phyloP scores from a whole-genome alignment of 352 stramenopile genomes.

The Phytophthora sp. region DNA sequence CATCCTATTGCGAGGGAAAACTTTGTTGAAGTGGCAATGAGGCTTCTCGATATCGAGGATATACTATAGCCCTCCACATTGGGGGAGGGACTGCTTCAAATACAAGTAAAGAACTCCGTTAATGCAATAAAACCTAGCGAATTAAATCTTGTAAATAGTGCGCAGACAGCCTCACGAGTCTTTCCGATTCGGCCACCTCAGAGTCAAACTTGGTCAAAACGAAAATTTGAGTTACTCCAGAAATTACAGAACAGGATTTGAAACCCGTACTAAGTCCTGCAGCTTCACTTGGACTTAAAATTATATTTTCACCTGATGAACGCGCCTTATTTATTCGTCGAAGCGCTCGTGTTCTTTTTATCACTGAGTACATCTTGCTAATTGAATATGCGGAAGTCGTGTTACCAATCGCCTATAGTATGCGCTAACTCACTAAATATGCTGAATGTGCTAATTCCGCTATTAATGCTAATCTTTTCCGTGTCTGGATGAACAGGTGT shows the following conservation, averaged over 20 bases:
- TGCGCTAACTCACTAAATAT: too few relatives aligned
- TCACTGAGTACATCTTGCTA: conserved; percentile 50
- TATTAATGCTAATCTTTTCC: too few relatives aligned
- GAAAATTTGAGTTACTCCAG: not conserved
- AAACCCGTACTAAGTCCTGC: not conserved
- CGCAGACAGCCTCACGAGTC: too few relatives aligned
- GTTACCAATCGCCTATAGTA: conserved; percentile 44
- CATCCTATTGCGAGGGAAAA: conserved; percentile 5
- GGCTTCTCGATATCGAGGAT: conserved; percentile 1
- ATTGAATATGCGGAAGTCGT: conserved; percentile 47
- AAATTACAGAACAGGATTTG: not conserved
- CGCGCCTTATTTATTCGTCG: conserved; percentile 29
- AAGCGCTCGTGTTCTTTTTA: conserved; percentile 39
- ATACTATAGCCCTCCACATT: not conserved
- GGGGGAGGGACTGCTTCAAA: too few relatives aligned
- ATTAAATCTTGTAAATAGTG: too few relatives aligned
- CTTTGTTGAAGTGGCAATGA: conserved; percentile 15
- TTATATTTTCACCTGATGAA: conserved; percentile 20
- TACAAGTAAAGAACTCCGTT: too few relatives aligned
- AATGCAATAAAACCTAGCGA: too few relatives aligned
- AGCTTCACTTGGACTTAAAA: conserved; percentile 3
- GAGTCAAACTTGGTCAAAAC: not conserved
- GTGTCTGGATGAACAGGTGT: conserved; percentile 2
- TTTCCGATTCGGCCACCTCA: conserved; percentile 10
- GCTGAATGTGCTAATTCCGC: not conserved